Conservation (phyloP, 768 basidiomycete genomes). For the Collybiopsis confluens region DNA sequence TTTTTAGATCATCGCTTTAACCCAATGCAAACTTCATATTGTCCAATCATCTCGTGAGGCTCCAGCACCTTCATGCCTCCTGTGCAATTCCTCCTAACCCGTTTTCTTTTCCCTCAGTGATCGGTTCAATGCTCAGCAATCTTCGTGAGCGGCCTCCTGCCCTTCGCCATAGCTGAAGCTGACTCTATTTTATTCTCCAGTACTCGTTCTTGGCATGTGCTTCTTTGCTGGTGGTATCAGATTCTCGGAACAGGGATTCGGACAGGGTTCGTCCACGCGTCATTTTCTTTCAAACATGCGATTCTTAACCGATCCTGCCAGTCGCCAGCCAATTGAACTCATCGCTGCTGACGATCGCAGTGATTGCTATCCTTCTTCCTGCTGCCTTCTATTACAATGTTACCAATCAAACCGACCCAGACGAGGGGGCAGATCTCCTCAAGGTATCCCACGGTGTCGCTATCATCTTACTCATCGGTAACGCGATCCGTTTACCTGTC, state of each 20-base stretch:
- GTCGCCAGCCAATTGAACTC: slow-evolving; percentile 69
- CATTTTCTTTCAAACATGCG: too few species aligned
- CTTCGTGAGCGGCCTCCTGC: slow-evolving; percentile 31
- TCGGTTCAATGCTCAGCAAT: slow-evolving; percentile 64
- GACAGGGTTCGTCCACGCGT: slow-evolving; percentile 41
- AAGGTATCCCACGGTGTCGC: slow-evolving; percentile 72
- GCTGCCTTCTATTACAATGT: slow-evolving; percentile 72
- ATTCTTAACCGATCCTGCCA: slow-evolving; percentile 14
- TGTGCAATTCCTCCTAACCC: not conserved
- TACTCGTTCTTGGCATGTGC: slow-evolving; percentile 64
- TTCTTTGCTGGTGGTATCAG: slow-evolving; percentile 57
- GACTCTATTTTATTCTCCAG: slow-evolving; percentile 19
- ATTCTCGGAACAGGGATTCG: slow-evolving; percentile 55
- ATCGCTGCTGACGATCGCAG: slow-evolving; percentile 72
- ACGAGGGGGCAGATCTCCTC: slow-evolving; percentile 43
- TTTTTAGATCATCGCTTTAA: slow-evolving; percentile 15
- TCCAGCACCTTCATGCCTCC: not conserved
- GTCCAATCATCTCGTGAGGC: slow-evolving; percentile 57
- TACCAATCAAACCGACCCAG: slow-evolving; percentile 16
- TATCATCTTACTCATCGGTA: slow-evolving; percentile 8
- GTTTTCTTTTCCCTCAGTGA: slow-evolving; percentile 29
- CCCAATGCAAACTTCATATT: slow-evolving; percentile 39
- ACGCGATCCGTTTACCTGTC: not conserved
- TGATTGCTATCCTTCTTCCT: slow-evolving; percentile 74
- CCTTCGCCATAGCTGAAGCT: not conserved